Evolutionary conservation across 306 rosid genomes (phyloP), one percentile per base, ranked within the genome.

Genomic region (Gillenia trifoliata): DNA sequence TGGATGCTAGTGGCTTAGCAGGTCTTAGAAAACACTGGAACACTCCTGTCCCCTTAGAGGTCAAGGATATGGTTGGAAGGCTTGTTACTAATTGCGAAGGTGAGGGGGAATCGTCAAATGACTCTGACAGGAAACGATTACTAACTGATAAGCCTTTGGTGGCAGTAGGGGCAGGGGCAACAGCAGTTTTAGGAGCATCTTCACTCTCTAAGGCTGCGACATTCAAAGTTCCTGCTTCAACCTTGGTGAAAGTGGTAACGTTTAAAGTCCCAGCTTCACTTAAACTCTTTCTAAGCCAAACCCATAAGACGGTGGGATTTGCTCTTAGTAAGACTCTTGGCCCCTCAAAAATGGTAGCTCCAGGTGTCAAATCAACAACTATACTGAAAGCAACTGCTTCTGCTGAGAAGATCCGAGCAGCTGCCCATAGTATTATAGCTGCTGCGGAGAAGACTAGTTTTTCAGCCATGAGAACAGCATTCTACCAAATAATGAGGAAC

Each of bases 21-120:
- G 96, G 93, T 83, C 88, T 92, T n/a, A 82, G 97, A 83, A 92
- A 88, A 79, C 90, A 88, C 82, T 89, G 96, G 96, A 76, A 86
- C 72, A 82, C 89, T 69, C 83, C 83, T 67, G 85, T 89, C 55
- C 93, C 96, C 33, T 41, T 9, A 25, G 93, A 89, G 63, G 79
- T 89, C 69, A 81, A 82, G 67, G 86, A 84, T 77, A 54, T 89
- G 79, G 90, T 88, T 69, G 87, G 73, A 56, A 72, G 86, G 54
- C 80, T 89, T 34, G 75, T 84, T 41, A 73, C 75, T 3, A 49
- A 82, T 38, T 83, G 85, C 76, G 88, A 26, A 26, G 87, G 72
- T n/a, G 77, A 85, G 74, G 86, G 28, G n/a, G 80, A 50, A 5
- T 29, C 52, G 75, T 60, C 81, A 34, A 86, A 68, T 82, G 78